phyloP scores from a whole-genome alignment of 192 early-diverging fungal species.

The Gigaspora rosea region DNA sequence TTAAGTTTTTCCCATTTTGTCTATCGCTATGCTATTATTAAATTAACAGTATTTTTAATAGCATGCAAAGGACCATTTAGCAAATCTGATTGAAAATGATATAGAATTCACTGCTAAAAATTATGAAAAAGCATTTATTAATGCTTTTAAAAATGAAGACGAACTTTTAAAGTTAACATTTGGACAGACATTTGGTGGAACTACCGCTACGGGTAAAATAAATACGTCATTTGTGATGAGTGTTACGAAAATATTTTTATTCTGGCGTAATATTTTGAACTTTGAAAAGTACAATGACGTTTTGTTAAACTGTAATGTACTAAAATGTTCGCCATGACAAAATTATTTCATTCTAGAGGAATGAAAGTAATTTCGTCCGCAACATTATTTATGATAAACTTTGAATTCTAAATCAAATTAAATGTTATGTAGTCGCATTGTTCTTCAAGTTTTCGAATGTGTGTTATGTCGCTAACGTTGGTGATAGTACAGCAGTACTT shows the following conservation, averaged over 20 bases:
- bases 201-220: constrained; percentile 11
- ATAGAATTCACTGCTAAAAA: not conserved
- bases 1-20: not conserved
- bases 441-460: not conserved
- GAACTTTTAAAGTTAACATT: not conserved
- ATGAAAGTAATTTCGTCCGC: too few relatives aligned
- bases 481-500: constrained; percentile 7
- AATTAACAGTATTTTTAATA: not conserved
- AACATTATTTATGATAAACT: not conserved
- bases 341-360: too few relatives aligned
- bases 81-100: constrained; percentile 10
- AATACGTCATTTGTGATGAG: not conserved
- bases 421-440: not conserved
- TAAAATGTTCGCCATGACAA: too few relatives aligned
- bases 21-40: not conserved
- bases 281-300: not conserved
- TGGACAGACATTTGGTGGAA: not conserved
- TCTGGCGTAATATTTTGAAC: too few relatives aligned
- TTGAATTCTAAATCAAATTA: not conserved
- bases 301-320: not conserved
- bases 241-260: not conserved
- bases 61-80: constrained; percentile 10
- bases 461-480: constrained; percentile 14
- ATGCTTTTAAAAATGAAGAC: constrained; percentile 11
- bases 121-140: not conserved